Evolutionary conservation across 495 filamentous ascomycete species (phyloP).

Genomic region (Acidiella bohemica): DNA sequence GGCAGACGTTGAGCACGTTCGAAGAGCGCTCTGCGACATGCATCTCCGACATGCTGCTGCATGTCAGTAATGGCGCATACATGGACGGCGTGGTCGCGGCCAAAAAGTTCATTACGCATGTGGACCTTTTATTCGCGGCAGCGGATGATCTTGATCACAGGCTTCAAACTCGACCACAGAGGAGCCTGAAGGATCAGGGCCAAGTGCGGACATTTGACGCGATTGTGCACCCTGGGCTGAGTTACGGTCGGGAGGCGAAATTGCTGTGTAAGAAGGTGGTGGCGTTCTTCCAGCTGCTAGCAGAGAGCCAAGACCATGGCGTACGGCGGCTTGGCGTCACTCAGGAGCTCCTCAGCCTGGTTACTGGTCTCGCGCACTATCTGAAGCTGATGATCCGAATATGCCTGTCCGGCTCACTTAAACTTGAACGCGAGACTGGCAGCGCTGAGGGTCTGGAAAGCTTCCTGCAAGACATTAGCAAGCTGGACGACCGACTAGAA

Average conservation of each 20-base stretch:
- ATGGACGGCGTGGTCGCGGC: slow-evolving; percentile 89
- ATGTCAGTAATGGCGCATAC: slow-evolving; percentile 97
- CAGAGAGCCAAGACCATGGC: slow-evolving; percentile 84
- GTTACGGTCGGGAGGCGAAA: slow-evolving; percentile 89
- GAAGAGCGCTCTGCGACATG: slow-evolving; percentile 96
- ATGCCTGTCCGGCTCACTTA: slow-evolving; percentile 83
- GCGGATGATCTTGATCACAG: slow-evolving; percentile 70
- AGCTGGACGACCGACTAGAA: slow-evolving; percentile 29
- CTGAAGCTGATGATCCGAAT: slow-evolving; percentile 96
- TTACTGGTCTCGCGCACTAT: slow-evolving; percentile 95
- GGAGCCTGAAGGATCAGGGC: slow-evolving; percentile 41
- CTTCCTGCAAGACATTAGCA: slow-evolving; percentile 64
- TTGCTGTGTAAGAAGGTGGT: slow-evolving; percentile 99
- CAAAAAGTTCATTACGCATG: slow-evolving; percentile 92
- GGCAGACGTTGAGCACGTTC: slow-evolving; percentile 93
- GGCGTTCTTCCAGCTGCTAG: slow-evolving; percentile 86
- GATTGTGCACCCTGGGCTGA: slow-evolving; percentile 41
- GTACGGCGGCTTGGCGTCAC: slow-evolving; percentile 85
- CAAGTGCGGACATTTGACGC: slow-evolving; percentile 12
- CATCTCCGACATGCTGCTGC: slow-evolving; percentile 98
- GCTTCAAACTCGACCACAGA: slow-evolving; percentile 55
- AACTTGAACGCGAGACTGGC: slow-evolving; percentile 71
- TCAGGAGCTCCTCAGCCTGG: slow-evolving; percentile 85
- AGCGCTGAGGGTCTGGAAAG: slow-evolving; percentile 58
- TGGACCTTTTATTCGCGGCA: slow-evolving; percentile 81